A percentile compares a stretch with the other conserved stretches of the same genome.
Conservation (phyloP, 257 asterid species). For the Solanum etuberosum region DNA sequence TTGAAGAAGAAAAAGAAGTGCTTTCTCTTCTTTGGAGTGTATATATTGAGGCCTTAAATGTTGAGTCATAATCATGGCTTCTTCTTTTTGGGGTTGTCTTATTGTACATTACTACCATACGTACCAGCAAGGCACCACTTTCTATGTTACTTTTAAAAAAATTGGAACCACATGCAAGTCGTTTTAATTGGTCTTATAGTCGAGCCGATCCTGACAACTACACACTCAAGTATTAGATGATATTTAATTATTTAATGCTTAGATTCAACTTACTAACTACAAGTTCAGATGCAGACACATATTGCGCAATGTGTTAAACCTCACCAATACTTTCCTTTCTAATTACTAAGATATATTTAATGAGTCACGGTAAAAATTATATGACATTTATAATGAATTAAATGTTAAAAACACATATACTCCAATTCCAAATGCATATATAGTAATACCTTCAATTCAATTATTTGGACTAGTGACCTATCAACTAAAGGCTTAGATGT, state of each 20-base stretch:
- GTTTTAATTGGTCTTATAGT: not conserved
- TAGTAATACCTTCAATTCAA: not conserved
- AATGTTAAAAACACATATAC: not conserved
- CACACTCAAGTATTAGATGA: fast-evolving
- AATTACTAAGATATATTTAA: not conserved
- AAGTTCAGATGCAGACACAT: not conserved
- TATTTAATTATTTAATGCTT: no score
- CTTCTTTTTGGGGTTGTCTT: not conserved
- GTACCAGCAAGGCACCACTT: not conserved
- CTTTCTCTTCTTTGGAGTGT: not conserved
- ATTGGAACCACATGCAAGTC: not conserved
- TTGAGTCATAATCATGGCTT: not conserved
- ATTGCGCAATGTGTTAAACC: not conserved
- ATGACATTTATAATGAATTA: not conserved
- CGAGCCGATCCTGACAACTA: fast-evolving
- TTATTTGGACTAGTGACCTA: not conserved
- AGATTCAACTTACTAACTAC: not conserved
- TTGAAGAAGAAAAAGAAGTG: not conserved
- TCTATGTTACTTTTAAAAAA: not conserved
- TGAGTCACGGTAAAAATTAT: fast-evolving
- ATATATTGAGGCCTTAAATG: not conserved
- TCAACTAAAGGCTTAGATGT: not conserved
- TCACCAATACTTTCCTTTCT: not conserved
- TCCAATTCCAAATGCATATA: not conserved
- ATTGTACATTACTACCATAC: not conserved